Percentiles rank a stretch among this genome's conserved stretches.
Conservation (phyloP, 2,329 filamentous ascomycete genomes). For the Arthroderma sp. region DNA sequence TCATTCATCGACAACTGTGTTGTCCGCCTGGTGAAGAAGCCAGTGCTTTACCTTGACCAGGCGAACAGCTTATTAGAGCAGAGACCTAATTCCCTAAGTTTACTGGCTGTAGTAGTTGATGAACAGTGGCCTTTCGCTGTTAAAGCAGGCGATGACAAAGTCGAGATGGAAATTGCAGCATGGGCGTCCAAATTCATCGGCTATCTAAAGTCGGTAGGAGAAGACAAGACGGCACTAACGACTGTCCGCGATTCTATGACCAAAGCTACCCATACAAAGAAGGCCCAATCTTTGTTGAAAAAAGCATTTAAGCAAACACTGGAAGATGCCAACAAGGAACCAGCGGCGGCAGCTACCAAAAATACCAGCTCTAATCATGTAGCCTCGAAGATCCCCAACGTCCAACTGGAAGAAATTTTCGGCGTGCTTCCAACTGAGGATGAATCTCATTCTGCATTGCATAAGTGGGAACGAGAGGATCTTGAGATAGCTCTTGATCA, state of each 20-base stretch:
- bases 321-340: slow-evolving; percentile 9
- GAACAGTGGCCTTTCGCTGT: slow-evolving; percentile 67
- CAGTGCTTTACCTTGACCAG: slow-evolving; percentile 63
- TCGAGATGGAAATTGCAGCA: slow-evolving; percentile 36
- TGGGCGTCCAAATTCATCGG: slow-evolving; percentile 49
- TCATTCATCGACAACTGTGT: slow-evolving; percentile 80
- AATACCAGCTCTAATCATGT: neutral
- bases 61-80: slow-evolving; percentile 25
- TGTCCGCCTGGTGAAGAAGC: slow-evolving; percentile 58
- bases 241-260: slow-evolving; percentile 33
- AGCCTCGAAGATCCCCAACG: slow-evolving; percentile 12
- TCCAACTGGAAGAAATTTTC: slow-evolving; percentile 42
- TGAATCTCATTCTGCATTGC: slow-evolving; percentile 33
- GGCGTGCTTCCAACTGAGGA: slow-evolving; percentile 35
- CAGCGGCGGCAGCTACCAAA: slow-evolving; percentile 5
- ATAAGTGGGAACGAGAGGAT: slow-evolving; percentile 61
- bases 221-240: slow-evolving; percentile 36
- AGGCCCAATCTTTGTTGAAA: slow-evolving; percentile 20
- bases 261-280: slow-evolving; percentile 28
- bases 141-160: slow-evolving; percentile 36
- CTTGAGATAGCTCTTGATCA: slow-evolving; percentile 69
- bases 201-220: slow-evolving; percentile 39
- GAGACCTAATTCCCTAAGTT: slow-evolving; percentile 34
- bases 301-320: slow-evolving; percentile 25
- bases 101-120: slow-evolving; percentile 54